phyloP scores from a whole-genome alignment of 371 early-diverging fungal species.

The Choanephora cucurbitarum region DNA sequence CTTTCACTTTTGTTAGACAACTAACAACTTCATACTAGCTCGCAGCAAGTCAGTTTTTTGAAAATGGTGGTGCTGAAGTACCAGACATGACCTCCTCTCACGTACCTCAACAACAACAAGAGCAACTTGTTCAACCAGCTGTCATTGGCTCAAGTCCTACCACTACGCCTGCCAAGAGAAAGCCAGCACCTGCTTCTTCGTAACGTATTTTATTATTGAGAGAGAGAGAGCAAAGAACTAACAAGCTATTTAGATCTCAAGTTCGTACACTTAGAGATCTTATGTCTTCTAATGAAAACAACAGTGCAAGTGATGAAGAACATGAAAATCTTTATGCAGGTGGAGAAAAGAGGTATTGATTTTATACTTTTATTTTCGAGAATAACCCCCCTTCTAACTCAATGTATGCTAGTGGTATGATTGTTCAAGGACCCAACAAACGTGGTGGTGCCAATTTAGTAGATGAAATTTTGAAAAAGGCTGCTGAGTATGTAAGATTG shows the following conservation, averaged over 20 bases:
- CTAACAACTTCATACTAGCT: constrained; percentile 10
- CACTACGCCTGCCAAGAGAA: constrained; percentile 13
- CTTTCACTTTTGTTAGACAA: not conserved
- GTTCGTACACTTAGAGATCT: constrained; percentile 70
- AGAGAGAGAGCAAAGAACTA: not conserved
- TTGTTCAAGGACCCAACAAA: constrained; percentile 72
- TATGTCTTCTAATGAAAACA: constrained; percentile 37
- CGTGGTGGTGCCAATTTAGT: constrained; percentile 55
- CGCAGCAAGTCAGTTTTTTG: constrained; percentile 34
- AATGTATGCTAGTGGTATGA: constrained; percentile 54
- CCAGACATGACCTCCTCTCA: constrained; percentile 2
- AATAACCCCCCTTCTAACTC: too few species aligned
- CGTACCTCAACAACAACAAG: not conserved
- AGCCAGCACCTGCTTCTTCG: constrained; percentile 8
- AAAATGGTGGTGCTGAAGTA: constrained; percentile 6
- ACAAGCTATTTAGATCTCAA: constrained; percentile 32
- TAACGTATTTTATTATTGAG: constrained; percentile 5
- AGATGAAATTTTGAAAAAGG: constrained; percentile 79
- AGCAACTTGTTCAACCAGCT: constrained; percentile 3
- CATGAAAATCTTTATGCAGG: constrained; percentile 81
- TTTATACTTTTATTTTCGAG: too few species aligned
- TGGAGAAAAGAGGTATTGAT: constrained; percentile 63
- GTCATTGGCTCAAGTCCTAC: constrained; percentile 8
- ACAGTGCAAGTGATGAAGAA: constrained; percentile 65
- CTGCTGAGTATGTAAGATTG: constrained; percentile 64